phyloP scores from a whole-genome alignment of 2,329 filamentous ascomycete genomes.

The Colletotrichum truncatum region DNA sequence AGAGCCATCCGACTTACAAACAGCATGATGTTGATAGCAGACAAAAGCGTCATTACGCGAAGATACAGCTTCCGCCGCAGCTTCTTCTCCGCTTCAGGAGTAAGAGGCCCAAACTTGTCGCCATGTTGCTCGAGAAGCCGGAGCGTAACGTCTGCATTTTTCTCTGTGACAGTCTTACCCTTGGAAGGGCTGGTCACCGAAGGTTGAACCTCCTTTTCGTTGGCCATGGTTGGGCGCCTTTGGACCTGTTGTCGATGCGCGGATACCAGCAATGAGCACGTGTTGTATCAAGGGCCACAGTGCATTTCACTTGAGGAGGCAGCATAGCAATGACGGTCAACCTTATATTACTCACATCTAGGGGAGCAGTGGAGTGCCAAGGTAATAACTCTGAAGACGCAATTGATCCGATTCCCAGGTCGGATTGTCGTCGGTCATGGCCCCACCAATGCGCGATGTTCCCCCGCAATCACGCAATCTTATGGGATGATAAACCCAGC shows the following conservation, averaged over 20 bases:
- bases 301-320: too few relatives aligned
- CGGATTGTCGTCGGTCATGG: neutral
- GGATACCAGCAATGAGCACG: too few relatives aligned
- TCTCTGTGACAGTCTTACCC: slow-evolving; percentile 27
- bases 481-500: neutral
- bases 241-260: too few relatives aligned
- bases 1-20: slow-evolving; percentile 43
- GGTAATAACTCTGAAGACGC: neutral
- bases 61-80: slow-evolving; percentile 44
- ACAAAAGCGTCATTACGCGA: slow-evolving; percentile 41
- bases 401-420: neutral
- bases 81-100: slow-evolving; percentile 41
- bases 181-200: slow-evolving; percentile 1
- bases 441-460: slow-evolving; percentile 11
- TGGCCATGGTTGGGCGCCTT: slow-evolving; percentile 5
- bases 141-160: slow-evolving; percentile 47
- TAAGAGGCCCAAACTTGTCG: slow-evolving; percentile 40
- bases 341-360: neutral
- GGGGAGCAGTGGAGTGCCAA: neutral
- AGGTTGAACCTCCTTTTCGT: slow-evolving; percentile 6
- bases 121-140: slow-evolving; percentile 45
- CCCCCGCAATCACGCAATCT: slow-evolving; percentile 26
- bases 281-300: too few relatives aligned
- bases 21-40: slow-evolving; percentile 45
- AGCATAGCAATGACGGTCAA: neutral